Percentiles rank a stretch among this genome's conserved stretches.
Evolutionary conservation across 2,329 filamentous ascomycete genomes (phyloP).

Genomic region (Clonostachys sp.): DNA sequence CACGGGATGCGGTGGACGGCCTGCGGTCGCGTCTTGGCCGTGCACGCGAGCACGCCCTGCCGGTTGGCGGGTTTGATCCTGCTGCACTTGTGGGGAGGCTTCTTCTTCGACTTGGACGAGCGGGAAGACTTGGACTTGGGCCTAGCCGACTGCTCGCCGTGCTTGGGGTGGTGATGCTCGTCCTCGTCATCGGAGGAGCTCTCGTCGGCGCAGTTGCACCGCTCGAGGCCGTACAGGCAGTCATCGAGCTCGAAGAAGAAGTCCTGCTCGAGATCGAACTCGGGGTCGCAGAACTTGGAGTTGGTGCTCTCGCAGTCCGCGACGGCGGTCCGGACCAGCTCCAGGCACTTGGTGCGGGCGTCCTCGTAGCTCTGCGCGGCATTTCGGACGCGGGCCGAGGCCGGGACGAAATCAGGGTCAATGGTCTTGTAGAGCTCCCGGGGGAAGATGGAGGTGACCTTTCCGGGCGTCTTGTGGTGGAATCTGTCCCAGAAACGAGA

Average conservation of each 20-base stretch:
- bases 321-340: slow-evolving; percentile 30
- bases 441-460: slow-evolving; percentile 38
- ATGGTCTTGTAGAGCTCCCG: slow-evolving; percentile 28
- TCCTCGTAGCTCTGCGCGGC: slow-evolving; percentile 34
- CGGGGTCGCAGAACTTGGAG: slow-evolving; percentile 36
- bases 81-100: background rate
- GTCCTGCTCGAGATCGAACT: slow-evolving; percentile 37
- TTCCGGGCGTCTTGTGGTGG: slow-evolving; percentile 32
- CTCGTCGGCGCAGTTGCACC: slow-evolving; percentile 4
- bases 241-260: slow-evolving; percentile 22
- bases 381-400: slow-evolving; percentile 21
- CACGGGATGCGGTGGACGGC: slow-evolving; percentile 36
- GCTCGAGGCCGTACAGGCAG: slow-evolving; percentile 16
- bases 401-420: slow-evolving; percentile 11
- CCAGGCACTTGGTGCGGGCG: slow-evolving; percentile 31
- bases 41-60: too few species aligned
- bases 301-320: slow-evolving; percentile 37
- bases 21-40: slow-evolving; percentile 13
- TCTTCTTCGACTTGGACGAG: slow-evolving; percentile 3
- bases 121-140: background rate
- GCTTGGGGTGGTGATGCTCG: background rate
- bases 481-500: slow-evolving; percentile 35
- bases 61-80: background rate
- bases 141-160: too few species aligned
- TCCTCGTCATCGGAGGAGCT: background rate